phyloP scores from a whole-genome alignment of 495 filamentous ascomycete genomes.

The Penicillium subrubescens region DNA sequence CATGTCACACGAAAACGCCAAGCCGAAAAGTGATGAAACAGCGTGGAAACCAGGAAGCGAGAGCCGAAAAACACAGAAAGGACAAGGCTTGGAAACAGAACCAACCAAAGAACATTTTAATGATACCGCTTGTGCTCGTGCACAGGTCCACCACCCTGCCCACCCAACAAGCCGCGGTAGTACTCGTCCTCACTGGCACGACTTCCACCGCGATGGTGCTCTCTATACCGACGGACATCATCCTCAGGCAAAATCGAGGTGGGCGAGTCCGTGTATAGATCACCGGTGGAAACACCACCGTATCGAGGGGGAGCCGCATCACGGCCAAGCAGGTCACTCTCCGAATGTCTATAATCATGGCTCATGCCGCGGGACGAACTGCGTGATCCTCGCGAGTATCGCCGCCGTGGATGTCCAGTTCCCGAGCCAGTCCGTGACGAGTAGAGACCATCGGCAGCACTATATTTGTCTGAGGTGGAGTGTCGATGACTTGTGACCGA shows the following conservation, averaged over 20 bases:
- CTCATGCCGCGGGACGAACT: conserved; percentile 40
- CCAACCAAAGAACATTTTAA: conserved; percentile 16
- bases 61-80: background rate
- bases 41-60: conserved; percentile 2
- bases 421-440: conserved; percentile 28
- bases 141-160: conserved; percentile 36
- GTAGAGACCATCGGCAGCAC: conserved; percentile 30
- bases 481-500: conserved; percentile 13
- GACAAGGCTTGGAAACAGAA: background rate
- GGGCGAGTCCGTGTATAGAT: conserved; percentile 33
- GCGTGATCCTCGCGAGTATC: conserved; percentile 28
- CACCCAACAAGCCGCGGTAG: conserved; percentile 42
- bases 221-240: conserved; percentile 32
- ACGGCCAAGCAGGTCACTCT: conserved; percentile 38
- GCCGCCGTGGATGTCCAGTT: conserved; percentile 11
- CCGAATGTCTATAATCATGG: conserved; percentile 43
- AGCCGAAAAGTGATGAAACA: conserved; percentile 6
- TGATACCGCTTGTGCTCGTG: conserved; percentile 41
- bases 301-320: conserved; percentile 27
- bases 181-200: conserved; percentile 38
- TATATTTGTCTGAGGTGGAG: conserved; percentile 21
- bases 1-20: conserved; percentile 25
- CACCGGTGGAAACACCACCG: conserved; percentile 25
- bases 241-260: conserved; percentile 30
- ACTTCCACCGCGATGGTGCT: conserved; percentile 25